Evolutionary conservation across 495 filamentous ascomycete species (phyloP), one percentile per base, ranked within the genome.

Genomic region (Friedmanniomyces endolithicus): DNA sequence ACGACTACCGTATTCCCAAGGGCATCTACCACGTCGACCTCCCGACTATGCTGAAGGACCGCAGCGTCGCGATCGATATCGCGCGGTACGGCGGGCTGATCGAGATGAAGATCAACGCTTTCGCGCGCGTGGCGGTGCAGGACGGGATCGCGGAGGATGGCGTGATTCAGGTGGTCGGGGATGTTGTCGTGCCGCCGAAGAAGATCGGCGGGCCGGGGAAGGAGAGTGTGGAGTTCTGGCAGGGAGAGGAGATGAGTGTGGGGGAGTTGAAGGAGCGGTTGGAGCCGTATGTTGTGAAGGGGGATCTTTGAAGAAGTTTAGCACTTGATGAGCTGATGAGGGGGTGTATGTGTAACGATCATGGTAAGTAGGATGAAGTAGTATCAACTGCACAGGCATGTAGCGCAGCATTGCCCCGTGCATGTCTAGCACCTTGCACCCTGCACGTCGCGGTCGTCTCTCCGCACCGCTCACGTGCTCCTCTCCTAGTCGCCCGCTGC

Each of bases 101-200:
- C 48, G 72, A 55, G 11, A 83, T 94, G 34, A 77, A 75, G 68
- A 72, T 92, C 56, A 90, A 94, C 67, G 86, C 80, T 17, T 81
- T 78, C 50, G 67, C 69, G 6, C 65, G 58, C 7, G 80, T 90
- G 2, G 68, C 70, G 1, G 66, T 85, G 19, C 68, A 78, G 63
- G 86, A 94, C 68, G 82, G 76, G 9, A 62, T 88, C 41, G 83
- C 81, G 0, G 71, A 65, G 27, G 83, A 94, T 69, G 88, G 89
- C 34, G 84, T 86, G 29, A 71, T 90, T 29, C 88, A 94, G 57
- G 80, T 87, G 39, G 69, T 90, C 8, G 70, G 73, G 41, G 72
- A 72, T 45, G 80, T 94, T 1, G 65, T 94, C 53, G 78, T 94
- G 62, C 88, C 88, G 60, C 87, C 87, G 6, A 77, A 73, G 65